Conservation (phyloP, 345 rosid species). For the Pelargonium nanum region DNA sequence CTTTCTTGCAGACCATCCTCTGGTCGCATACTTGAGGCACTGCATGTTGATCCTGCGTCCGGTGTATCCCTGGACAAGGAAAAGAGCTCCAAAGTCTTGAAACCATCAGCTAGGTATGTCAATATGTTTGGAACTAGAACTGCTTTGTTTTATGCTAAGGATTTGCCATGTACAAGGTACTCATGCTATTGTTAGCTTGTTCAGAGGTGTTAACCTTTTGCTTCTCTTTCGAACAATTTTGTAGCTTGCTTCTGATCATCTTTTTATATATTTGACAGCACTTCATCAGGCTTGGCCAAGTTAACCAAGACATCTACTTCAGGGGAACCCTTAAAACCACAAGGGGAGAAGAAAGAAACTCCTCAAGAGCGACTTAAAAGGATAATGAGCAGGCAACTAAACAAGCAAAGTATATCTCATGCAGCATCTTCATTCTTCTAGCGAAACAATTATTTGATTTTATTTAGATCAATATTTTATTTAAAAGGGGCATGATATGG, state of each 20-base stretch:
- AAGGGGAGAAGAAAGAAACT: slow-evolving; percentile 78
- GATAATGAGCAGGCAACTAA: slow-evolving; percentile 90
- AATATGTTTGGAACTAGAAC: not conserved
- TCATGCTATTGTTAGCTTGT: not conserved
- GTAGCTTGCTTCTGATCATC: not conserved
- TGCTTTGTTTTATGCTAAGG: slow-evolving; percentile 1
- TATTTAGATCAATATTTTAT: not conserved
- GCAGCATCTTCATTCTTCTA: slow-evolving; percentile 2
- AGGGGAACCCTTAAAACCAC: slow-evolving; percentile 50
- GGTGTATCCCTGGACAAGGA: slow-evolving; percentile 79
- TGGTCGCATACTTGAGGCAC: slow-evolving; percentile 84
- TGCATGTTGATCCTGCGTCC: slow-evolving; percentile 96
- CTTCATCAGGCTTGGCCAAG: slow-evolving; percentile 65
- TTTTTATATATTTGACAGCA: slow-evolving; percentile 30
- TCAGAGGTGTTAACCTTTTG: not conserved
- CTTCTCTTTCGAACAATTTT: not conserved
- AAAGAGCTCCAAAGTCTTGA: slow-evolving; percentile 36
- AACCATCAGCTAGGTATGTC: slow-evolving; percentile 51
- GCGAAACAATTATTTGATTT: not conserved
- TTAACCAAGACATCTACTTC: slow-evolving; percentile 51
- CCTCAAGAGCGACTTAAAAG: slow-evolving; percentile 96
- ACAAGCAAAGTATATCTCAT: slow-evolving; percentile 64
- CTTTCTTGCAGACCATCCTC: slow-evolving; percentile 74
- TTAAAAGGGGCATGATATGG: not conserved
- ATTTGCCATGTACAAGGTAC: not conserved